A percentile compares a stretch with the other conserved stretches of the same genome.
These are phyloP conservation scores for Russula vinacea DNA, from an alignment of 768 basidiomycete species.

Conservation along the genomic window DNA sequence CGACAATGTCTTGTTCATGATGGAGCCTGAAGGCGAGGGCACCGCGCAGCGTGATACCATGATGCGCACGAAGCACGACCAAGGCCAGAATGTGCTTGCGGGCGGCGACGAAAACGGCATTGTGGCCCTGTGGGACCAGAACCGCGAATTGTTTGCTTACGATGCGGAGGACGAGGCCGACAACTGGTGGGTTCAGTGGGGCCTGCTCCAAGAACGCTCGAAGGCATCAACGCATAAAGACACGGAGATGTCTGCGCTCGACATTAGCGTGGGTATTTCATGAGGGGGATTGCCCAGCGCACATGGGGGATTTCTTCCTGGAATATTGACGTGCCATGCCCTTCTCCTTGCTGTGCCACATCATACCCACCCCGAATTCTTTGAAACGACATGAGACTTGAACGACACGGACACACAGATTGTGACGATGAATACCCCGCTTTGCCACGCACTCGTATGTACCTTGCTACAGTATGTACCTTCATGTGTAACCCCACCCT, in stretches of 20 bases:
- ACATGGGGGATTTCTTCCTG: neutral
- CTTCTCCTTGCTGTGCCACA: neutral
- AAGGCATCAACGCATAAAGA: constrained; percentile 5
- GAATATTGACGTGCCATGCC: neutral
- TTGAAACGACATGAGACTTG: constrained; percentile 1
- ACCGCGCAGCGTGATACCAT: constrained; percentile 32
- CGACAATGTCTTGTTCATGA: constrained; percentile 29
- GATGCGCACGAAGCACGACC: constrained; percentile 30
- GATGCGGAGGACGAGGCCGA: constrained; percentile 41
- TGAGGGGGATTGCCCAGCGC: neutral
- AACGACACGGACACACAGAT: constrained; percentile 11
- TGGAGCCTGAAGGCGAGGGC: constrained; percentile 29
- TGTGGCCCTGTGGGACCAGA: constrained; percentile 35
- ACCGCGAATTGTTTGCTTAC: constrained; percentile 37
- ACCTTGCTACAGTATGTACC: constrained; percentile 16
- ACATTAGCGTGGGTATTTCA: constrained; percentile 6
- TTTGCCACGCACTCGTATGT: constrained; percentile 9
- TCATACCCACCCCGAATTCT: neutral
- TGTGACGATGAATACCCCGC: constrained; percentile 14
- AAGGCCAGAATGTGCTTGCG: constrained; percentile 31
- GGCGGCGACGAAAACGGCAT: constrained; percentile 32
- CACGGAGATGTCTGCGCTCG: constrained; percentile 19
- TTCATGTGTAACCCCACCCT: constrained; percentile 15
- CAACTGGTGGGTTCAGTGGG: constrained; percentile 42
- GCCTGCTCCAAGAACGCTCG: constrained; percentile 31